Evolutionary conservation across 768 basidiomycete genomes (phyloP).

Genomic region (Hypholoma sublateritium): DNA sequence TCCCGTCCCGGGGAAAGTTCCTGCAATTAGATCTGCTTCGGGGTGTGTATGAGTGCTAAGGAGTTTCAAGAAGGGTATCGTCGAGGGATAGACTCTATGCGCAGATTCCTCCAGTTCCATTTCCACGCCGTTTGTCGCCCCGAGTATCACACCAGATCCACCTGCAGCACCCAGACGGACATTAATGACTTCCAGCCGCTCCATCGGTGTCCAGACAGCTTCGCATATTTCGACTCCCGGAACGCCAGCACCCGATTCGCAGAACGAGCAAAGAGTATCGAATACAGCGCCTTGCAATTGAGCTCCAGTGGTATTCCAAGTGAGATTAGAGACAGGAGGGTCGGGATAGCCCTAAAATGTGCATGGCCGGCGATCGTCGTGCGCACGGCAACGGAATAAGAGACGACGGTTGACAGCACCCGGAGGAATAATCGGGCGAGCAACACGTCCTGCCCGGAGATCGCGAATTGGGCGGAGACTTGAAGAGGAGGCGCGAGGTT

Average conservation of each 20-base stretch:
- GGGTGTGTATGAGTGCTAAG: conserved; percentile 82
- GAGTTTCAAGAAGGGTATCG: conserved; percentile 83
- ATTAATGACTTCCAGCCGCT: conserved; percentile 81
- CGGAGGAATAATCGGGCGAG: conserved; percentile 81
- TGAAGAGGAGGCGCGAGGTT: conserved; percentile 36
- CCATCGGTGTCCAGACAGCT: conserved; percentile 82
- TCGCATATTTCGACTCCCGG: conserved; percentile 79
- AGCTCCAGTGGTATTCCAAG: conserved; percentile 86
- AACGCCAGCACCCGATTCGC: conserved; percentile 72
- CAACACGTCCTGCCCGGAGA: conserved; percentile 69
- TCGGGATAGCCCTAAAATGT: conserved; percentile 80
- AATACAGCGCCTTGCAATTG: conserved; percentile 86
- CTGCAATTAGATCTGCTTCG: conserved; percentile 65
- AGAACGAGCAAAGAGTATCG: conserved; percentile 79
- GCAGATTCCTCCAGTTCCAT: conserved; percentile 83
- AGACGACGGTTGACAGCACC: conserved; percentile 76
- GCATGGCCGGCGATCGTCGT: conserved; percentile 73
- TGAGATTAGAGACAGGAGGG: conserved; percentile 75
- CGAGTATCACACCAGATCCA: conserved; percentile 43
- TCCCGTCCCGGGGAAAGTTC: conserved; percentile 60
- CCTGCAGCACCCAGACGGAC: conserved; percentile 47
- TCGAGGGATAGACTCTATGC: conserved; percentile 81
- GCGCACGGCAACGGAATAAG: conserved; percentile 75
- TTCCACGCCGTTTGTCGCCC: conserved; percentile 75
- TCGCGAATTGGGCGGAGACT: conserved; percentile 46